Conservation (phyloP, 129 eudicot genomes). For the Logfia minima region DNA sequence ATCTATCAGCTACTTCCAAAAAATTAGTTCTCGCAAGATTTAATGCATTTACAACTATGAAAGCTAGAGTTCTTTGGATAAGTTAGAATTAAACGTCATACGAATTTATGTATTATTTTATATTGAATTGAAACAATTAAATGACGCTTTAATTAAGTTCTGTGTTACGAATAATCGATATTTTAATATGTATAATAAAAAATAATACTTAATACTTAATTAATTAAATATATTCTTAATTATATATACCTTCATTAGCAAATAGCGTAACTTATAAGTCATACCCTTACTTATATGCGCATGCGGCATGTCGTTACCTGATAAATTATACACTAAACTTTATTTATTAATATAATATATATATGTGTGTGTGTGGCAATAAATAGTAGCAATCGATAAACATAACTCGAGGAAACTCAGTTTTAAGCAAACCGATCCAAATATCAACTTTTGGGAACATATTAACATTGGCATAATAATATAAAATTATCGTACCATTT, state of each 20-base stretch:
- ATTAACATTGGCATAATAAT: neutral
- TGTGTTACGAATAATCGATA: neutral
- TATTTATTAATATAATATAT: too few species aligned
- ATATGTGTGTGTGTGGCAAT: too few species aligned
- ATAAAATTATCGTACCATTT: too few species aligned
- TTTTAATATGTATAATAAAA: too few species aligned
- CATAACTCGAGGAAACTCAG: too few species aligned
- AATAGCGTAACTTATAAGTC: neutral
- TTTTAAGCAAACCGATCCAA: neutral
- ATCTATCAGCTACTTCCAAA: too few species aligned
- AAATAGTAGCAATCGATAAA: too few species aligned
- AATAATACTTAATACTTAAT: too few species aligned
- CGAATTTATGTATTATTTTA: neutral
- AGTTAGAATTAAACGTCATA: neutral
- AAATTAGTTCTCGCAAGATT: too few species aligned
- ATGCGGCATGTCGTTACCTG: neutral
- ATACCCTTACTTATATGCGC: neutral
- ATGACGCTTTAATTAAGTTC: neutral
- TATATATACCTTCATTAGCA: neutral
- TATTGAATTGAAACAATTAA: neutral
- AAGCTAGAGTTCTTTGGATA: neutral
- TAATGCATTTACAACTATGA: neutral
- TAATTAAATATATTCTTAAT: too few species aligned
- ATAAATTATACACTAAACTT: too few species aligned
- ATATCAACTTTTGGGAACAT: neutral